Conservation (phyloP, 371 early-diverging fungal species). For the Syncephalastrum monosporum region DNA sequence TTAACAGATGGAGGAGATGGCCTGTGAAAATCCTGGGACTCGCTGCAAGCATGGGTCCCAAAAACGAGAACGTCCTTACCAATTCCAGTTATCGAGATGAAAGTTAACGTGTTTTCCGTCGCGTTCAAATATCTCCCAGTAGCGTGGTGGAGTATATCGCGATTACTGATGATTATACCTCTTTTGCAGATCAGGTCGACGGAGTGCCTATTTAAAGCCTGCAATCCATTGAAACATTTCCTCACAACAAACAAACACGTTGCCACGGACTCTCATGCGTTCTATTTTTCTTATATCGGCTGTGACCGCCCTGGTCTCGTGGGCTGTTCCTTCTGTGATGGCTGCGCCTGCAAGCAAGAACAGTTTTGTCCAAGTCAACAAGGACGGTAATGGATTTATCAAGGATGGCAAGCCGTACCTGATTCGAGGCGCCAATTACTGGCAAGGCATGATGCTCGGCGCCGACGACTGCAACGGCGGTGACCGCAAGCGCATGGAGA, state of each 20-base stretch:
- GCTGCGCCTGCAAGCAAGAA: neutral
- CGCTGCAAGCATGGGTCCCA: too few relatives aligned
- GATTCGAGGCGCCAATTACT: constrained; percentile 65
- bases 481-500: constrained; percentile 45
- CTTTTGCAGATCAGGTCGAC: too few relatives aligned
- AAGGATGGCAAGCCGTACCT: constrained; percentile 29
- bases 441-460: constrained; percentile 76
- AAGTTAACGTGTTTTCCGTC: too few relatives aligned
- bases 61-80: too few relatives aligned
- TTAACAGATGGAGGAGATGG: too few relatives aligned
- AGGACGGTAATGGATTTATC: constrained; percentile 21
- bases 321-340: neutral
- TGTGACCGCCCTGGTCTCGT: neutral
- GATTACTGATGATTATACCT: too few relatives aligned
- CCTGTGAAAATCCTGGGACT: too few relatives aligned
- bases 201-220: too few relatives aligned
- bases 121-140: too few relatives aligned
- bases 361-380: constrained; percentile 22
- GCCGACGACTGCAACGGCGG: constrained; percentile 37
- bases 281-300: neutral
- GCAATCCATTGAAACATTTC: neutral
- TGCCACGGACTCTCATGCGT: neutral
- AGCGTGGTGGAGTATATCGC: too few relatives aligned
- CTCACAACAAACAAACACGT: constrained; percentile 4
- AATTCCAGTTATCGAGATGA: too few relatives aligned